Base-by-base conservation (phyloP, 768 basidiomycete genomes). In the Amanita molliuscula region DNA sequence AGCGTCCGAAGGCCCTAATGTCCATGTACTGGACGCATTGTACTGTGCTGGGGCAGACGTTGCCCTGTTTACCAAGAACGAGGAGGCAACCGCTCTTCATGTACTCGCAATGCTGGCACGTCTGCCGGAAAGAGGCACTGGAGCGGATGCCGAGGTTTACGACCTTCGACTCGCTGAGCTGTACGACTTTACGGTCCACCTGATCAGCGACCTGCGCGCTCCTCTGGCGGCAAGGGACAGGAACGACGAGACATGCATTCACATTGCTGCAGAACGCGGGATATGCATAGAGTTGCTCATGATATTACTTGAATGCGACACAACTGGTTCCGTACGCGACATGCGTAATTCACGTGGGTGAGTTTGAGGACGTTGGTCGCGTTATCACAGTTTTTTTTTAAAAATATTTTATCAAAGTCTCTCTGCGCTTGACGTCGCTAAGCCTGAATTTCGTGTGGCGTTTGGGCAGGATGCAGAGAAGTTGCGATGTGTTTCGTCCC, bases 11-110 rank as follows among this genome's bases (percentile, higher is more conserved):
- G 63, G 66, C 20, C 85, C 82, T 3, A 82, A 78, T 10, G 65
- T 77, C 37, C 73, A 80, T 48, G 68, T 82, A 48, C 69, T 88
- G 52, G 84, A 89, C 54, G 74, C 78, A 21, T 68, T 89, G 34
- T 88, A 85, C 56, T 79, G 76, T 52, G 86, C 85, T 29, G 87
- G 87, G 41, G 84, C 84, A 18, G 86, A 89, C 56, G 65, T 83
- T 53, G 73, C 82, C 42, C 67, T 88, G 25, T 87, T 85, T 63
- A 87, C 84, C 2, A 64, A 68, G 15, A 59, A 72, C 50, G 76
- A 82, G 59, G 77, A 83, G 52, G 80, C 74, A 55, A 84, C 84
- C 0, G 76, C 78, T 5, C 74, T 88, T 26, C 84, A 87, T 56
- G 77, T 82, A 58, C 74, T 86, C 42, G 81, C 82, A 51, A 65